A percentile compares a stretch with the other conserved stretches of the same genome.
These are phyloP conservation scores for Bipolaris oryzae DNA, from an alignment of 2,329 filamentous ascomycete genomes.

Conservation along the genomic window DNA sequence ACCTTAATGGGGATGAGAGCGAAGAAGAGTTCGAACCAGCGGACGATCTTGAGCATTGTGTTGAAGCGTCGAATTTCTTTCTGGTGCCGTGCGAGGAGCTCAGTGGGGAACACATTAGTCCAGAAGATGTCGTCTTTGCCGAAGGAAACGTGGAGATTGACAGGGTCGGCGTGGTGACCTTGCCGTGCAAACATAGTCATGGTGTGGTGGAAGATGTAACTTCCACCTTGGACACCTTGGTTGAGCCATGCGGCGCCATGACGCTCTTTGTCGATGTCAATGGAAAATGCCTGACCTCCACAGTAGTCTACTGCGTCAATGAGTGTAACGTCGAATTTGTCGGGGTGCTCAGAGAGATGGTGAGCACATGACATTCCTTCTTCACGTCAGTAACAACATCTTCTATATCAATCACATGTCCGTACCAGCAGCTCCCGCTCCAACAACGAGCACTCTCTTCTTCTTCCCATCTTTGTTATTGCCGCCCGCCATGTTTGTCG, in stretches of 20 bases:
- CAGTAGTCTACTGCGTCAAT: conserved; percentile 59
- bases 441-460: conserved; percentile 50
- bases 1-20: conserved; percentile 66
- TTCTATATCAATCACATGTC: conserved; percentile 1
- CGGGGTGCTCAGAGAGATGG: conserved; percentile 68
- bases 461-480: conserved; percentile 33
- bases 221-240: conserved; percentile 68
- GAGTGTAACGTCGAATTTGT: conserved; percentile 63
- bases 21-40: conserved; percentile 65
- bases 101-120: conserved; percentile 69
- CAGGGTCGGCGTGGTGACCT: conserved; percentile 61
- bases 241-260: conserved; percentile 66
- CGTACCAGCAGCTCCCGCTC: conserved; percentile 50
- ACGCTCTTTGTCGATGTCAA: conserved; percentile 60
- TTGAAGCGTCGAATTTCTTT: conserved; percentile 62
- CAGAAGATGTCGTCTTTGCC: conserved; percentile 68
- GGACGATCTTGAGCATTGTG: conserved; percentile 61
- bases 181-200: conserved; percentile 68
- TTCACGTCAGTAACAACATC: not conserved
- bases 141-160: conserved; percentile 67
- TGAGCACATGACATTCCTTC: conserved; percentile 69
- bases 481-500: conserved; percentile 38
- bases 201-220: conserved; percentile 70
- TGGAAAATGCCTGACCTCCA: conserved; percentile 66
- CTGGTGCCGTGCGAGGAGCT: conserved; percentile 61